Conservation (phyloP, 768 basidiomycete species). For the Boletus rubropictus region DNA sequence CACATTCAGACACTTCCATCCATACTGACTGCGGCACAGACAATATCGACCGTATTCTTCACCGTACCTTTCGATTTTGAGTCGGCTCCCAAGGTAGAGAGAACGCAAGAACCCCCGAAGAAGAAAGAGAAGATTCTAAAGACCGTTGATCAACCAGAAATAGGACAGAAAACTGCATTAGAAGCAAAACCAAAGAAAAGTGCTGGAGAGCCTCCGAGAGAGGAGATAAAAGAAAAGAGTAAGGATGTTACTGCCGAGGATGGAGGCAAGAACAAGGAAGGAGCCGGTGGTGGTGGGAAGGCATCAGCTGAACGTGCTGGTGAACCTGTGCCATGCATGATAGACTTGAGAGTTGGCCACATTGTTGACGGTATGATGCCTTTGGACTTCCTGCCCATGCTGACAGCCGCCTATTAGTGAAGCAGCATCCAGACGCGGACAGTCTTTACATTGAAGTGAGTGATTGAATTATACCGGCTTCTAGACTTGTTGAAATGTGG, state of each 20-base stretch:
- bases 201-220: constrained; percentile 23
- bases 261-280: constrained; percentile 39
- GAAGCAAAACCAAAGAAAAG: constrained; percentile 38
- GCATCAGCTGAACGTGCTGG: constrained; percentile 55
- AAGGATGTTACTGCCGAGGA: constrained; percentile 41
- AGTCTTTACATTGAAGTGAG: constrained; percentile 90
- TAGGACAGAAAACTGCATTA: constrained; percentile 22
- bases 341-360: constrained; percentile 90
- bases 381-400: not conserved
- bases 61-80: constrained; percentile 66
- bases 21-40: constrained; percentile 53
- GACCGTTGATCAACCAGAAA: constrained; percentile 25
- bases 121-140: constrained; percentile 64
- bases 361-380: constrained; percentile 75
- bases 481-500: not conserved
- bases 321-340: constrained; percentile 92
- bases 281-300: constrained; percentile 25
- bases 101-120: constrained; percentile 67
- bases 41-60: constrained; percentile 48
- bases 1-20: constrained; percentile 75
- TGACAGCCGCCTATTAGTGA: constrained; percentile 47
- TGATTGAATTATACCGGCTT: not conserved
- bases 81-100: constrained; percentile 66
- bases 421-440: constrained; percentile 96
- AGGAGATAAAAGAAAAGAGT: constrained; percentile 46